Conservation (phyloP, 768 basidiomycete genomes). For the Gautieria morchelliformis region DNA sequence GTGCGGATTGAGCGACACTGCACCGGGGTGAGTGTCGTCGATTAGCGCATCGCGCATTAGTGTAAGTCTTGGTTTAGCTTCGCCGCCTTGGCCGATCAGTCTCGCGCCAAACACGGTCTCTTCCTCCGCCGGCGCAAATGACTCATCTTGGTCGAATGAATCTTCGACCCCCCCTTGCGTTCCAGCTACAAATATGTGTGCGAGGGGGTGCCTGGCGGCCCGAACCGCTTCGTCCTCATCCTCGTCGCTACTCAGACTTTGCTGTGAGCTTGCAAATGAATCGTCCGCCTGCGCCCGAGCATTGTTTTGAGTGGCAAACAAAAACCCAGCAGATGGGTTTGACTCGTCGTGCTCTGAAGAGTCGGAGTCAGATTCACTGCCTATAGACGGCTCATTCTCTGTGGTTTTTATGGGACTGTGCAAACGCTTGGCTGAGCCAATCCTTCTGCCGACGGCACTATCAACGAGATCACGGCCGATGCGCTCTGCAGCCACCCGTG, state of each 20-base stretch:
- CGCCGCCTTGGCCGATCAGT: background rate
- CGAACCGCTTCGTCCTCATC: background rate
- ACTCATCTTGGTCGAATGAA: conserved; percentile 3
- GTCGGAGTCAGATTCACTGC: conserved; percentile 37
- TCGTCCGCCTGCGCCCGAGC: conserved; percentile 10
- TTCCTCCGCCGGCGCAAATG: background rate
- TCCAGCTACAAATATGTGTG: conserved; percentile 2
- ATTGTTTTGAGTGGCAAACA: conserved; percentile 43
- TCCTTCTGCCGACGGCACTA: conserved; percentile 33
- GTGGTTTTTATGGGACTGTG: background rate
- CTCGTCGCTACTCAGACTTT: conserved; percentile 3
- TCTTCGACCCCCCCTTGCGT: background rate
- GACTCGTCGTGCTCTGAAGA: conserved; percentile 39
- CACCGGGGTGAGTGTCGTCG: conserved; percentile 6
- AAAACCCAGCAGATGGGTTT: conserved; percentile 56
- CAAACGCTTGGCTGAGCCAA: background rate
- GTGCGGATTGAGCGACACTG: conserved; percentile 1
- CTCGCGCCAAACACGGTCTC: conserved; percentile 7
- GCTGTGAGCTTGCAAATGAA: background rate
- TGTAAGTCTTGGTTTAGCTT: background rate
- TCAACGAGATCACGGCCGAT: conserved; percentile 59
- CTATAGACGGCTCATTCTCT: conserved; percentile 4
- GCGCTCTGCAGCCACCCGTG: conserved; percentile 58
- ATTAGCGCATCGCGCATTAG: conserved; percentile 3
- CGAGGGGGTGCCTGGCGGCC: background rate